Conservation (phyloP, 257 asterid genomes). For the Datura wrightii region DNA sequence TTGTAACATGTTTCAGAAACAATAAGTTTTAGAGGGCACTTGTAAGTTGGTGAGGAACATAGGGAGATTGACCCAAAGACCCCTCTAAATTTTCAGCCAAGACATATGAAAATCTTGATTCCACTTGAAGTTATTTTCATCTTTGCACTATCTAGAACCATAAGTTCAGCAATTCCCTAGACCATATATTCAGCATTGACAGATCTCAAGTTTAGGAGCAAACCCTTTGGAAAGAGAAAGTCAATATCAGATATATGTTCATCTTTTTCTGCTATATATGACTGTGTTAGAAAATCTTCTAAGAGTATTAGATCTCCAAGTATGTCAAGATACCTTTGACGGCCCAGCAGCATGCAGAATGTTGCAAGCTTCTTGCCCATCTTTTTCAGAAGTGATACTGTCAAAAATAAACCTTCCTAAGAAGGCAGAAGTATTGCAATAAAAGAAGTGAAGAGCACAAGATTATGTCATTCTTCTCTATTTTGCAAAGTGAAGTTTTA, state of each 20-base stretch:
- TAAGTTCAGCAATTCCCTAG: not conserved
- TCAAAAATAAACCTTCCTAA: conserved; percentile 30
- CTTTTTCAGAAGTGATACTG: conserved; percentile 87
- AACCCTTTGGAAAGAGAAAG: not conserved
- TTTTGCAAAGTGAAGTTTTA: conserved; percentile 12
- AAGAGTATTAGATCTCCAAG: conserved; percentile 28
- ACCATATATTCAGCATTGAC: conserved; percentile 9
- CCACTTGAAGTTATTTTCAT: not conserved
- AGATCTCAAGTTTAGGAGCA: not conserved
- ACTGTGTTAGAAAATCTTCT: conserved; percentile 15
- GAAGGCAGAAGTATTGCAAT: conserved; percentile 6
- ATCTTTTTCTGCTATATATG: not conserved
- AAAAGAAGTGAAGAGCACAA: conserved; percentile 22
- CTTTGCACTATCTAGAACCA: not conserved
- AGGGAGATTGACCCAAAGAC: not conserved
- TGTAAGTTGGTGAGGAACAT: not conserved
- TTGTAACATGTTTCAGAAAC: not conserved
- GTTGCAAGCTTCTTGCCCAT: conserved; percentile 95
- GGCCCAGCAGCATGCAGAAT: conserved; percentile 97
- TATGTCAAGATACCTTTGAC: conserved; percentile 66
- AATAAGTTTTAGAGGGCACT: not conserved
- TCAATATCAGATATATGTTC: not conserved
- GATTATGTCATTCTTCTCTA: not conserved
- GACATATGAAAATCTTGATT: not conserved
- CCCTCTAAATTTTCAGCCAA: not conserved